These are phyloP conservation scores for Cladosporium austrohemisphaericum DNA, from an alignment of 2,329 filamentous ascomycete species.

Conservation along the genomic window DNA sequence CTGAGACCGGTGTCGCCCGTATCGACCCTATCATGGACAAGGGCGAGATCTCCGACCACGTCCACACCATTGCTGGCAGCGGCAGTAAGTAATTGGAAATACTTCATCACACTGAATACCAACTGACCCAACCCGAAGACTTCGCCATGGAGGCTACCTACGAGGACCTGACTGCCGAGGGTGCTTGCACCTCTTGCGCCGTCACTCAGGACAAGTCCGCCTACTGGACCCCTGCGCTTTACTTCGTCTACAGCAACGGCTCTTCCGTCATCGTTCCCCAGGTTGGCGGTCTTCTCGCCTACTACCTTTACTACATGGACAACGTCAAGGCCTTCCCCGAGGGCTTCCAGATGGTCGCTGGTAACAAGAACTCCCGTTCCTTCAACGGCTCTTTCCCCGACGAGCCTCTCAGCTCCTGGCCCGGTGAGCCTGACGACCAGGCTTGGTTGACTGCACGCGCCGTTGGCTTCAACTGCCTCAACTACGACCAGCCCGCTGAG, in stretches of 20 bases:
- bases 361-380: conserved; percentile 63
- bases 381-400: conserved; percentile 67
- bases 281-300: conserved; percentile 82
- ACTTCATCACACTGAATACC: background rate
- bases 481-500: conserved; percentile 68
- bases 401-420: conserved; percentile 69
- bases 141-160: conserved; percentile 59
- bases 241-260: conserved; percentile 69
- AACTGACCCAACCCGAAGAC: conserved; percentile 44
- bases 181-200: conserved; percentile 75
- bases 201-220: conserved; percentile 80
- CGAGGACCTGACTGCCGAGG: conserved; percentile 54
- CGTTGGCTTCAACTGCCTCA: conserved; percentile 90
- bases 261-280: conserved; percentile 66
- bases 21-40: conserved; percentile 73
- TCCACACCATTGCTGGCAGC: conserved; percentile 72
- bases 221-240: conserved; percentile 76
- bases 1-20: conserved; percentile 63
- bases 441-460: conserved; percentile 71
- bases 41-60: conserved; percentile 59
- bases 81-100: conserved; percentile 56
- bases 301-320: conserved; percentile 74
- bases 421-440: conserved; percentile 62
- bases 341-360: conserved; percentile 78
- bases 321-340: conserved; percentile 68